A percentile compares a stretch with the other conserved stretches of the same genome.
phyloP scores from a whole-genome alignment of 2,329 filamentous ascomycete species.

The Ophiostoma sp. region DNA sequence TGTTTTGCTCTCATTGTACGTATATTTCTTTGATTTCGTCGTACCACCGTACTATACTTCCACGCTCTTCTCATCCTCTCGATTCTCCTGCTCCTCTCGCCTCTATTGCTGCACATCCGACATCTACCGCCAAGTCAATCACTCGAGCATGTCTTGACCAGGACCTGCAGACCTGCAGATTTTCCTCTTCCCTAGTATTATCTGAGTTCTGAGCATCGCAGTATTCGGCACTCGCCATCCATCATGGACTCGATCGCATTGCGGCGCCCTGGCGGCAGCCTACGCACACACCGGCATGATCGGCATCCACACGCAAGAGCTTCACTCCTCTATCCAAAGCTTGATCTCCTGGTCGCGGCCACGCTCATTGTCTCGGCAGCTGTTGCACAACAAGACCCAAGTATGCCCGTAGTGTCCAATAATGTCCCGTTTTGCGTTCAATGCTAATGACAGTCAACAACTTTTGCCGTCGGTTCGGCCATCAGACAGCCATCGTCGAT shows the following conservation, averaged over 20 bases:
- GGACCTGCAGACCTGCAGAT: slow-evolving; percentile 3
- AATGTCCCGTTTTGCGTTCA: background rate
- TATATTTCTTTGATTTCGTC: background rate
- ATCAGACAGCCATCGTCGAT: slow-evolving; percentile 57
- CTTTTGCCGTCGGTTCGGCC: slow-evolving; percentile 51
- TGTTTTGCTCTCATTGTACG: background rate
- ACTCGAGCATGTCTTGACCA: background rate
- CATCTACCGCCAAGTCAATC: background rate
- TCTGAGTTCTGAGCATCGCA: background rate
- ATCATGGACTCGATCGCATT: background rate
- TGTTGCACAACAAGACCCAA: slow-evolving; percentile 19
- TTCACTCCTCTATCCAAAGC: background rate
- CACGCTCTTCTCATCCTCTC: background rate
- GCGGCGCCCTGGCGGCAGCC: background rate
- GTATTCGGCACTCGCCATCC: background rate
- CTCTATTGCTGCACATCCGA: background rate
- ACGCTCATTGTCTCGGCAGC: background rate
- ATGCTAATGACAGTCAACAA: slow-evolving; percentile 41
- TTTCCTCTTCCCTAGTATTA: background rate
- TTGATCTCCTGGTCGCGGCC: background rate
- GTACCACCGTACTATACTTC: background rate
- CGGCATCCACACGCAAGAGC: background rate
- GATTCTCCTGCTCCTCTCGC: background rate
- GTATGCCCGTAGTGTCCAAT: slow-evolving; percentile 31
- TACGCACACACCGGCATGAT: background rate